Percentiles rank a stretch among this genome's conserved stretches.
Evolutionary conservation across 257 asterid genomes (phyloP).

Genomic region (Ilex aquifolium): DNA sequence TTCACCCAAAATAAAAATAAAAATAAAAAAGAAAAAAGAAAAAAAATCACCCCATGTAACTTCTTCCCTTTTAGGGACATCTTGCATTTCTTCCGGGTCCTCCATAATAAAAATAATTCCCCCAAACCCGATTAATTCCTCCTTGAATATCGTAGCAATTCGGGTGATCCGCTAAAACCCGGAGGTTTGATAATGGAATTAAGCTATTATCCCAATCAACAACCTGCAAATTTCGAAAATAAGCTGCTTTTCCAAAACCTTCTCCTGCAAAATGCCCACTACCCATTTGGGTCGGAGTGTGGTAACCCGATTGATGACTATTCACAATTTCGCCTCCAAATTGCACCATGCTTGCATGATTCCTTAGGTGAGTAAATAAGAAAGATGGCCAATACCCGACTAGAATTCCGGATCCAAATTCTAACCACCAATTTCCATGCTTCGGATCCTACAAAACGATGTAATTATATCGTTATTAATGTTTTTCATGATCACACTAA

Average conservation of each 20-base stretch:
- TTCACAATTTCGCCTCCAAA: conserved; percentile 50
- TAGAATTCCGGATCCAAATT: conserved; percentile 38
- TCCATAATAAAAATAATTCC: conserved; percentile 51
- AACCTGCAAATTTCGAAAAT: conserved; percentile 41
- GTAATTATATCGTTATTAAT: no score
- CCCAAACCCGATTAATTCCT: conserved; percentile 43
- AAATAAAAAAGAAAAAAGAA: not conserved
- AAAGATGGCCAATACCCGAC: conserved; percentile 52
- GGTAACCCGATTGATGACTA: conserved; percentile 25
- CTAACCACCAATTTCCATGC: conserved; percentile 56
- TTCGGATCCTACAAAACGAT: conserved; percentile 39
- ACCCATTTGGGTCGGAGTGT: conserved; percentile 56
- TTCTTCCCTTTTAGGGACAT: conserved; percentile 27
- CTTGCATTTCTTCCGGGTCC: conserved; percentile 51
- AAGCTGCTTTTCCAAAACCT: conserved; percentile 50
- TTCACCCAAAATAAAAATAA: conserved; percentile 11
- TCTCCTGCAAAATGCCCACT: conserved; percentile 52
- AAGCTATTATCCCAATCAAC: conserved; percentile 53
- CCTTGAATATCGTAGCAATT: conserved; percentile 46
- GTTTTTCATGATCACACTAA: no score
- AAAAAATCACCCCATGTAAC: not conserved
- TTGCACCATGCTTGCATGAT: conserved; percentile 44
- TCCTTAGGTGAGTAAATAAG: conserved; percentile 33
- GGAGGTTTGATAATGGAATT: conserved; percentile 34
- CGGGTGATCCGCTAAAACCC: conserved; percentile 40